A percentile compares a stretch with the other conserved stretches of the same genome.
Evolutionary conservation across 306 rosid genomes (phyloP).

Genomic region (Crataegus laevigata): DNA sequence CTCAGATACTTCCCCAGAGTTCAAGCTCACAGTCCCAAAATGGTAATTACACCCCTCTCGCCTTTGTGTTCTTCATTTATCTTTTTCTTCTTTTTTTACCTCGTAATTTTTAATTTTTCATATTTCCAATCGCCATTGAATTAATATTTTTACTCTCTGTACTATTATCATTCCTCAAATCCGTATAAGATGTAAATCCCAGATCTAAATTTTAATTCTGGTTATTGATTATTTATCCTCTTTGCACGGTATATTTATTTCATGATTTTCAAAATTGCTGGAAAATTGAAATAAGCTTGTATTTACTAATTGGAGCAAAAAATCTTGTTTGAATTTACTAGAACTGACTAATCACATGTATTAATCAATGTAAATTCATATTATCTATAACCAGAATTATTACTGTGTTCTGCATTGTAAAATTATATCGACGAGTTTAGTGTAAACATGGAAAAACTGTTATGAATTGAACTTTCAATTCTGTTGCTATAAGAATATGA

Average conservation of each 20-base stretch:
- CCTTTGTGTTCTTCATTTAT: not conserved
- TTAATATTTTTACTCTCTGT: not conserved
- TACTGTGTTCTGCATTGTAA: not conserved
- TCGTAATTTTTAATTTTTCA: not conserved
- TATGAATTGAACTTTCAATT: no score
- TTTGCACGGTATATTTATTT: not conserved
- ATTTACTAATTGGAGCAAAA: not conserved
- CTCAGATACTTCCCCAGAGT: slow-evolving; percentile 3
- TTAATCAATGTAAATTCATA: not conserved
- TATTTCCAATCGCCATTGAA: no score
- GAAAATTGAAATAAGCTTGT: not conserved
- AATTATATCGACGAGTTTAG: no score
- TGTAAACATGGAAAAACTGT: no score
- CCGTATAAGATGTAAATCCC: not conserved
- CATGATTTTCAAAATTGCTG: not conserved
- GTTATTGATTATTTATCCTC: not conserved
- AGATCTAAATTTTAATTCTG: not conserved
- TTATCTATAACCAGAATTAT: not conserved
- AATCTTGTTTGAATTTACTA: not conserved
- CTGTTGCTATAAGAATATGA: no score
- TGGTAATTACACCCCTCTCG: slow-evolving; percentile 2
- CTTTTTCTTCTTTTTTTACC: not conserved
- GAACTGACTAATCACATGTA: not conserved
- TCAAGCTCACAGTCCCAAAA: slow-evolving; percentile 13
- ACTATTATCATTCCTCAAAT: not conserved